A percentile compares a stretch with the other conserved stretches of the same genome.
phyloP scores from a whole-genome alignment of 148 eudicot species.

The Vaccinium darrowii region DNA sequence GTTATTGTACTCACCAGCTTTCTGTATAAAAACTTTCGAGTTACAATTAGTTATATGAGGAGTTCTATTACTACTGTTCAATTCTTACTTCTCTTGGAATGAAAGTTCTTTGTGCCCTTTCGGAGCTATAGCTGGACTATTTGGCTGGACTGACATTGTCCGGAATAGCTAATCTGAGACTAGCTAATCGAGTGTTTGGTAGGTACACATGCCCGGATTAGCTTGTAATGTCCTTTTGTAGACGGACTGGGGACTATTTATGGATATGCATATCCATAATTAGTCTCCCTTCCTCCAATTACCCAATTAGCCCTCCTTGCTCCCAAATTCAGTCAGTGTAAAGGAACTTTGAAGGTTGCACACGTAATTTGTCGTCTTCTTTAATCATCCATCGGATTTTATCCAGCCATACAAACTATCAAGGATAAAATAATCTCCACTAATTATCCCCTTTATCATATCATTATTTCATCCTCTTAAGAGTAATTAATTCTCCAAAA shows the following conservation, averaged over 20 bases:
- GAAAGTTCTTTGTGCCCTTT: not conserved
- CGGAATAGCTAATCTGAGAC: not conserved
- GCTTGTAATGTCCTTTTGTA: not conserved
- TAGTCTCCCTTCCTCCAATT: not conserved
- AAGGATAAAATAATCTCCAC: not conserved
- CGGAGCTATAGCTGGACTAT: too few species aligned
- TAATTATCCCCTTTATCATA: not conserved
- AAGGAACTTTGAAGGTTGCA: not conserved
- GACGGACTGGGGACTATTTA: not conserved
- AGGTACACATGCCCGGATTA: not conserved
- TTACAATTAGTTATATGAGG: constrained; percentile 4
- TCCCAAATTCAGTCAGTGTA: not conserved
- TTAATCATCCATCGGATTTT: not conserved
- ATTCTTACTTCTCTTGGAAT: constrained; percentile 13
- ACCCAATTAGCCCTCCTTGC: not conserved
- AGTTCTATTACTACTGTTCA: not conserved
- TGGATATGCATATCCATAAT: not conserved
- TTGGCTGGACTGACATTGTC: not conserved
- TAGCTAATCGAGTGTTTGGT: not conserved
- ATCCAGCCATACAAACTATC: not conserved
- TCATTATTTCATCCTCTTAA: not conserved
- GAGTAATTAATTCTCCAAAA: not conserved
- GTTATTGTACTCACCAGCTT: constrained; percentile 15
- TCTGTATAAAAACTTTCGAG: constrained; percentile 29
- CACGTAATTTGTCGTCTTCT: not conserved